phyloP scores from a whole-genome alignment of 371 early-diverging fungal species.

The Zopfochytrium polystomum region DNA sequence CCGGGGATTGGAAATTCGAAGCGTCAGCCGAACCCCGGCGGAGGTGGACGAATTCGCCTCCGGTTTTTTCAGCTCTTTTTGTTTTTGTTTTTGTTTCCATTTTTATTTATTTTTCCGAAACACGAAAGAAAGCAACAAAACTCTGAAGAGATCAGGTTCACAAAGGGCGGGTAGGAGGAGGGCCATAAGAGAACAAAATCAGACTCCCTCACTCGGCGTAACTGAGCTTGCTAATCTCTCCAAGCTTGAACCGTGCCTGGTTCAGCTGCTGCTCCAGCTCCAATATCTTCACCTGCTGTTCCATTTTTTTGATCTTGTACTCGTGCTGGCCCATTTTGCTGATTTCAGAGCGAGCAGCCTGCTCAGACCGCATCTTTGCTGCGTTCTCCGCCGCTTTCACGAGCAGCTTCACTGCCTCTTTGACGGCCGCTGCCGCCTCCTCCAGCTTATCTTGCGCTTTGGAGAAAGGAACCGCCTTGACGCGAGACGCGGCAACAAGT shows the following conservation, averaged over 20 bases:
- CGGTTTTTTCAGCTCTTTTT: too few species aligned
- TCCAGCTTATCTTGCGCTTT: conserved; percentile 90
- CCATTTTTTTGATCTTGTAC: conserved; percentile 94
- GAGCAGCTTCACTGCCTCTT: conserved; percentile 85
- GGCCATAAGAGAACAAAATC: too few species aligned
- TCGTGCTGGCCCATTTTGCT: conserved; percentile 81
- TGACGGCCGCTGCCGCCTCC: conserved; percentile 87
- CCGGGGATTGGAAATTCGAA: too few species aligned
- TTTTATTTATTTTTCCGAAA: too few species aligned
- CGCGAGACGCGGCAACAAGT: conserved; percentile 94
- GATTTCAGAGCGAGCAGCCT: conserved; percentile 63
- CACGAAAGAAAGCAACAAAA: too few species aligned
- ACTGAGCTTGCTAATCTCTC: conserved; percentile 83
- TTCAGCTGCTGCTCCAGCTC: conserved; percentile 89
- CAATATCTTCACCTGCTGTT: conserved; percentile 93
- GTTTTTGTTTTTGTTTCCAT: too few species aligned
- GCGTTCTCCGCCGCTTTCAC: conserved; percentile 89
- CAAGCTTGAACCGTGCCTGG: conserved; percentile 79
- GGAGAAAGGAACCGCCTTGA: conserved; percentile 87
- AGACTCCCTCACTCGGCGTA: conserved; percentile 42
- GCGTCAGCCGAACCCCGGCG: too few species aligned
- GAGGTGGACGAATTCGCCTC: too few species aligned
- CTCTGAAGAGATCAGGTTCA: too few species aligned
- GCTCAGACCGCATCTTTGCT: conserved; percentile 62
- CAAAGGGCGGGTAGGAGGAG: too few species aligned